Conservation (phyloP, 1,139 yeast genomes). For the Hansenula lynferdii region DNA sequence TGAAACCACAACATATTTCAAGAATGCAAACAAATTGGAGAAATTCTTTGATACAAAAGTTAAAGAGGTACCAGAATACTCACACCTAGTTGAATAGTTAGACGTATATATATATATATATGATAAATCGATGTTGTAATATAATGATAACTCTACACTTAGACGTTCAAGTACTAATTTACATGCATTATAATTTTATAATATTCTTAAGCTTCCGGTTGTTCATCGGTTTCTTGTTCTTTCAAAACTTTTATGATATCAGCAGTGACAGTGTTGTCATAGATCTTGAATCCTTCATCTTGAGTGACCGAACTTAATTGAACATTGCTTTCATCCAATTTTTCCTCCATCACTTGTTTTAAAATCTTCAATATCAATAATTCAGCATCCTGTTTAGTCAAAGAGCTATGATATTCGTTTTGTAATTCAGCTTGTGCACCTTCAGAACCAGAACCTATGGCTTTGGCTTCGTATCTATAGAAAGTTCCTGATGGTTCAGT, state of each 20-base stretch:
- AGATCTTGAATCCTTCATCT: conserved; percentile 83
- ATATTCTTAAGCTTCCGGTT: conserved; percentile 13
- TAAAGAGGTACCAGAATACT: conserved; percentile 54
- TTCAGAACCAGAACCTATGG: conserved; percentile 98
- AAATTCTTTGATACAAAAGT: conserved; percentile 78
- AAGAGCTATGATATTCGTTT: conserved; percentile 91
- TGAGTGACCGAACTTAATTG: conserved; percentile 91
- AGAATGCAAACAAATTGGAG: conserved; percentile 88
- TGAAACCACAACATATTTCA: conserved; percentile 85
- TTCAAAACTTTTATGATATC: conserved; percentile 72
- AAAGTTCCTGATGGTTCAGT: conserved; percentile 99
- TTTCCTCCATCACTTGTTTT: conserved; percentile 99
- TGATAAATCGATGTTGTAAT: too few species aligned
- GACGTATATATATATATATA: too few species aligned
- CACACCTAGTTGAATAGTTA: conserved; percentile 32
- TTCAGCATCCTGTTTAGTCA: conserved; percentile 95
- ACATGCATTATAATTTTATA: background rate
- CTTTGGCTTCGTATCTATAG: conserved; percentile 96
- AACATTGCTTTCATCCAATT: conserved; percentile 91
- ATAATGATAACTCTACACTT: too few species aligned
- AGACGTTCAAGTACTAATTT: too few species aligned
- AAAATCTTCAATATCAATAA: conserved; percentile 80
- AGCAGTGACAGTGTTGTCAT: conserved; percentile 79
- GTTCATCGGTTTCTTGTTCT: conserved; percentile 59
- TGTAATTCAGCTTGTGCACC: conserved; percentile 99